Base-by-base conservation (phyloP, 1,284 basidiomycete species). In the Microbotryum scabiosae region DNA sequence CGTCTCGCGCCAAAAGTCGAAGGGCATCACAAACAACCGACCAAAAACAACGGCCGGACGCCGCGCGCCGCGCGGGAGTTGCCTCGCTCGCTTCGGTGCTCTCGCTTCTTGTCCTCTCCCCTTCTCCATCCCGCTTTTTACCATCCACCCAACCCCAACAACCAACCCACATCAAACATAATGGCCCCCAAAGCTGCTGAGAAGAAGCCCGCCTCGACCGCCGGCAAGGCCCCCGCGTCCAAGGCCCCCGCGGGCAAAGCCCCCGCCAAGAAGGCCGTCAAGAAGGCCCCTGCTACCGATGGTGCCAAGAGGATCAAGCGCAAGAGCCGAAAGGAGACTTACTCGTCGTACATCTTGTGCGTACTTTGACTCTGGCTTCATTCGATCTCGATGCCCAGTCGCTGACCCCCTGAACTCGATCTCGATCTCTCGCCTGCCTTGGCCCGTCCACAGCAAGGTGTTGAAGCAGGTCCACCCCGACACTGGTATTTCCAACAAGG, bases 401-500 rank as follows among this genome's bases (percentile, higher is more conserved):
- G n/a, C n/a, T n/a, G n/a, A n/a, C n/a, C n/a, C n/a, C n/a, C n/a
- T n/a, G n/a, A n/a, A n/a, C n/a, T n/a, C n/a, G n/a, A n/a, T n/a
- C n/a, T n/a, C n/a, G n/a, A n/a, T n/a, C n/a, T n/a, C n/a, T n/a
- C n/a, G n/a, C n/a, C n/a, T n/a, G n/a, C n/a, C n/a, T n/a, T n/a
- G n/a, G n/a, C 36, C 14, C 36, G 36, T 72, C 16, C 36, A 41
- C 10, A 41, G 71, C 67, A 69, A 67, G 59, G 87, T 90, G 66
- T 79, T 90, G 66, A 90, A 86, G 78, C 88, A 90, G 75, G 91
- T 96, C 64, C 91, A 96, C 81, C 92, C 91, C 60, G 92, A 96
- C 75, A 94, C 89, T 68, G 92, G 92, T 84, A 93, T 94, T 76
- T 87, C 88, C 64, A 94, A 93, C 84, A 96, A 93, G 81, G 91